Base-by-base conservation (phyloP, 176 grass and related monocot species). In the Typha latifolia region DNA sequence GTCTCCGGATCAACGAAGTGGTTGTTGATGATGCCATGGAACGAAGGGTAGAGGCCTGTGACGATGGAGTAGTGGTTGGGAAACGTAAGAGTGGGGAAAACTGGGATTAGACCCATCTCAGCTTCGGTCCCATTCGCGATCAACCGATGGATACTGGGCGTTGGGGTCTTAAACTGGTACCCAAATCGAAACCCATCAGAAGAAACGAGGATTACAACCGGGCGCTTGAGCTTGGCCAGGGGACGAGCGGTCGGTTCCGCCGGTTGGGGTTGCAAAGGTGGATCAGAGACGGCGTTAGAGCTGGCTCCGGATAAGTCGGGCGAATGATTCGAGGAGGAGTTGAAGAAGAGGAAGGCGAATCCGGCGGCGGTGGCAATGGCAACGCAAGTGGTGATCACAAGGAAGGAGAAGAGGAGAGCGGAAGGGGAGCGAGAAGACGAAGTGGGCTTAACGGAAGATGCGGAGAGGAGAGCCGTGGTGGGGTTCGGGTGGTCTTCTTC, bases 31-130 rank as follows among this genome's bases (percentile, higher is more conserved):
- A 99, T 90, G 63, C 94, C 94, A 66, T 99, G 94, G 49, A 85
- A 82, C 22, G 86, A 48, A 0, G 89, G 89, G 74, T 99, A 92
- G 16, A 99, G 77, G 2, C 89, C 94, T 14, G 94, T 93, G 80
- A 82, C 89, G 79, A 99, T 99, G 79, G 94, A 99, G 47, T 99
- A 99, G 76, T 99, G 94, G 61, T 99, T 99, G 67, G 94, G 94
- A 70, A 99, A 93, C 31, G 89, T 93, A 48, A 87, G 81, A 15
- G 94, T 90, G n/a, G 94, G 89, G 81, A 90, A 99, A 61, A 99
- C 83, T 1, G 94, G 86, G 57, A 87, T 69, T 34, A 99, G 68
- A 8, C 94, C 89, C 14, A 72, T 73, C 34, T 53, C 81, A 21
- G 89, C 86, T 66, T 90, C 87, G 32, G 94, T 93, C 48, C 94